These are phyloP conservation scores for Irpex sp. DNA, from an alignment of 1,284 basidiomycete species.

Conservation along the genomic window DNA sequence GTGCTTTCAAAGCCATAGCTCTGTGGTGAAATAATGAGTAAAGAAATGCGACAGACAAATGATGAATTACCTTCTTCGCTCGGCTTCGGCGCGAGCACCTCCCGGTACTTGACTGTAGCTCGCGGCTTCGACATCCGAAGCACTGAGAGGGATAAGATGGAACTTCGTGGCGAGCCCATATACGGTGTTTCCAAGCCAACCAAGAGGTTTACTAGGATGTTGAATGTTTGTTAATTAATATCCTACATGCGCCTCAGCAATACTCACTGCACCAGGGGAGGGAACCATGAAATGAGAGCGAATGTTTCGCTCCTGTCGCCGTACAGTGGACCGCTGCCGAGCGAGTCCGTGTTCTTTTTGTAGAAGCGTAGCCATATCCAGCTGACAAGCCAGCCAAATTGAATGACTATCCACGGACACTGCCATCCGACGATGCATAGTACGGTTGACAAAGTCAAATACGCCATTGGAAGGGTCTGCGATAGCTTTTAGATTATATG, in stretches of 20 bases:
- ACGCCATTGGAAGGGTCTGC: slow-evolving; percentile 89
- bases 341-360: slow-evolving; percentile 73
- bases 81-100: slow-evolving; percentile 89
- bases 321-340: slow-evolving; percentile 60
- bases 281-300: slow-evolving; percentile 96
- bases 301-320: slow-evolving; percentile 97
- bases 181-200: slow-evolving; percentile 65
- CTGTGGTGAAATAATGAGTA: slow-evolving; percentile 35
- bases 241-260: slow-evolving; percentile 25
- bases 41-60: not conserved
- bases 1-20: slow-evolving; percentile 91
- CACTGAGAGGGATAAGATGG: slow-evolving; percentile 71
- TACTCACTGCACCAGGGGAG: slow-evolving; percentile 84
- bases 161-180: slow-evolving; percentile 72
- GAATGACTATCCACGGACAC: slow-evolving; percentile 94
- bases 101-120: slow-evolving; percentile 77
- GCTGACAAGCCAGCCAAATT: slow-evolving; percentile 96
- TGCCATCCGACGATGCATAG: slow-evolving; percentile 87
- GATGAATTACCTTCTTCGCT: slow-evolving; percentile 71
- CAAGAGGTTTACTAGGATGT: slow-evolving; percentile 55
- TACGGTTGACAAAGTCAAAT: slow-evolving; percentile 88
- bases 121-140: slow-evolving; percentile 68
- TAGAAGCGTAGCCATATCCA: slow-evolving; percentile 97
- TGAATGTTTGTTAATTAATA: not conserved
- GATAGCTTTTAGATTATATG: not conserved